Evolutionary conservation across 1,284 basidiomycete genomes (phyloP).

Genomic region (Ganoderma lingzhi): DNA sequence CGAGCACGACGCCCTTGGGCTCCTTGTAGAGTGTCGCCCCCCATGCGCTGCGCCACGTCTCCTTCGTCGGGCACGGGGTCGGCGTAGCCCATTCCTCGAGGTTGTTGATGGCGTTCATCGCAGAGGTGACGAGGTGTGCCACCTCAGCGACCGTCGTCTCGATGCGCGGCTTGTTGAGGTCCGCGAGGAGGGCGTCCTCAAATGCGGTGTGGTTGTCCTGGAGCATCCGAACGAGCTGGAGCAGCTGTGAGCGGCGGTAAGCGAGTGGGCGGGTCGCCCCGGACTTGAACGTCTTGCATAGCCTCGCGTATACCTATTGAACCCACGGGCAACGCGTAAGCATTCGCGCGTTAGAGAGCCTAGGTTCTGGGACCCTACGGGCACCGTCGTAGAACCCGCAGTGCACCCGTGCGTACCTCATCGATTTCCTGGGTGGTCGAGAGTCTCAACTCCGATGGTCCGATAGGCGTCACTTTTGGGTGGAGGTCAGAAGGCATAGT

Average conservation of each 20-base stretch:
- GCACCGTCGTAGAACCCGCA: background rate
- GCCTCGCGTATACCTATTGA: slow-evolving; percentile 51
- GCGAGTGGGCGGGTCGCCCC: slow-evolving; percentile 59
- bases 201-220: slow-evolving; percentile 64
- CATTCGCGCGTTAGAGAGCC: background rate
- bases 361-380: background rate
- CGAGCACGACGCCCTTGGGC: slow-evolving; percentile 58
- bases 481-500: slow-evolving; percentile 15
- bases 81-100: slow-evolving; percentile 63
- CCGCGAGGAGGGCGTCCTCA: slow-evolving; percentile 55
- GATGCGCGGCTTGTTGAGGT: slow-evolving; percentile 61
- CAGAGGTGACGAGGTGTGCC: slow-evolving; percentile 50
- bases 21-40: slow-evolving; percentile 56
- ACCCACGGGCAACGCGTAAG: background rate
- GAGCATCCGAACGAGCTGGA: slow-evolving; percentile 67
- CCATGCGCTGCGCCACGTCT: slow-evolving; percentile 48
- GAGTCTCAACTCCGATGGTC: slow-evolving; percentile 10
- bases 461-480: slow-evolving; percentile 8
- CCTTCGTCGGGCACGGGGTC: slow-evolving; percentile 47
- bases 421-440: background rate
- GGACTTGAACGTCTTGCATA: slow-evolving; percentile 58
- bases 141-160: slow-evolving; percentile 51
- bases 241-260: slow-evolving; percentile 69
- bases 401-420: background rate
- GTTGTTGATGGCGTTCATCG: slow-evolving; percentile 54